Evolutionary conservation across 345 rosid genomes (phyloP).

Genomic region (Abelmoschus esculentus): DNA sequence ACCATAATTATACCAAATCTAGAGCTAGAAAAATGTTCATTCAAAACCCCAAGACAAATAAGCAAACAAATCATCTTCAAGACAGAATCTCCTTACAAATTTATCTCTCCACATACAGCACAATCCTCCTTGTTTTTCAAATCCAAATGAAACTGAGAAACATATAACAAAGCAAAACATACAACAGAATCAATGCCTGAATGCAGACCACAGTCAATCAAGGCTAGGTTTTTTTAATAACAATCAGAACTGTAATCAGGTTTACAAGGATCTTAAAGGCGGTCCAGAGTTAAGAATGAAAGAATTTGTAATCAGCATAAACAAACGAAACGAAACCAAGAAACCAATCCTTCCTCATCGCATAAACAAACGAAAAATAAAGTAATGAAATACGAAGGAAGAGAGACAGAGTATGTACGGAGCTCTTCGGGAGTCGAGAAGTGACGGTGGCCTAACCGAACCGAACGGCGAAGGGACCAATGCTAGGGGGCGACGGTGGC

Average conservation of each 20-base stretch:
- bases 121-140: neutral
- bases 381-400: neutral
- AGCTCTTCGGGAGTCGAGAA: slow-evolving; percentile 66
- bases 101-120: neutral
- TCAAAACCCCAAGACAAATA: neutral
- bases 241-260: slow-evolving; percentile 22
- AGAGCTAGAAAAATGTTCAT: neutral
- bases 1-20: neutral
- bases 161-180: neutral
- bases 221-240: slow-evolving; percentile 15
- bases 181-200: neutral
- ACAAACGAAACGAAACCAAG: too few species aligned
- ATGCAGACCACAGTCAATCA: slow-evolving; percentile 12
- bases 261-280: slow-evolving; percentile 34
- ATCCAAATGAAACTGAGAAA: neutral
- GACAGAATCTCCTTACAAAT: neutral
- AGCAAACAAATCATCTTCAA: neutral
- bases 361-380: neutral
- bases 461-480: too few species aligned
- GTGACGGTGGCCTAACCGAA: slow-evolving; percentile 63
- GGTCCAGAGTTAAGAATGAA: slow-evolving; percentile 32
- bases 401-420: slow-evolving; percentile 20
- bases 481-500: too few species aligned
- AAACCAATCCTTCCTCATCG: too few species aligned
- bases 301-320: too few species aligned